Percentiles rank a stretch among this genome's conserved stretches.
These are phyloP conservation scores for Aspergillus pseudotamarii DNA, from an alignment of 2,329 filamentous ascomycete genomes.

Conservation along the genomic window DNA sequence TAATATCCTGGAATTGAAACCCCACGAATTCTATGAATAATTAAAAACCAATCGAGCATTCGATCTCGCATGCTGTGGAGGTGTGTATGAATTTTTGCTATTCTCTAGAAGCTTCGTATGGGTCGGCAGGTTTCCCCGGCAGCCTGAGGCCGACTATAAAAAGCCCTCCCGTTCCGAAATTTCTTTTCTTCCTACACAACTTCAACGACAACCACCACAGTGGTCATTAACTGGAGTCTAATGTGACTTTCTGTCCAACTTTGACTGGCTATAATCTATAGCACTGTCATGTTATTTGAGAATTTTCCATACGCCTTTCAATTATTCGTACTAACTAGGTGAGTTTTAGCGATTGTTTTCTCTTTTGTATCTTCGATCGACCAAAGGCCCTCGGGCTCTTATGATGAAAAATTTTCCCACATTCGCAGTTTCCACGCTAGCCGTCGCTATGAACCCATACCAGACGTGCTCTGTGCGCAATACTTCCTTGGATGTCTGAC, in stretches of 20 bases:
- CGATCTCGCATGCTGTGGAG: constrained; percentile 5
- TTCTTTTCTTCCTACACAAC: constrained; percentile 23
- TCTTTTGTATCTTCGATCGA: constrained; percentile 15
- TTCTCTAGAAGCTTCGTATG: constrained; percentile 34
- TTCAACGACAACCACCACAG: constrained; percentile 1
- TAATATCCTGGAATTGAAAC: background rate
- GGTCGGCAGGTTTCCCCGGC: constrained; percentile 33
- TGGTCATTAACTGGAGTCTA: constrained; percentile 2
- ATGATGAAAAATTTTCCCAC: constrained; percentile 48
- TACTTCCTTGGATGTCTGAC: constrained; percentile 45
- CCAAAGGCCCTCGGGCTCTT: constrained; percentile 28
- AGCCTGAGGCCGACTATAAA: constrained; percentile 39
- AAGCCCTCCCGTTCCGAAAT: constrained; percentile 26
- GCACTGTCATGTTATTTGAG: background rate
- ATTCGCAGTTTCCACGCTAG: constrained; percentile 48
- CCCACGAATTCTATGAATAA: background rate
- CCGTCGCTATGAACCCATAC: constrained; percentile 39
- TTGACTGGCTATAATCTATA: background rate
- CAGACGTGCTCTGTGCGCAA: constrained; percentile 39
- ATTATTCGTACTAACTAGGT: constrained; percentile 24
- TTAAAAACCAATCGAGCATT: background rate
- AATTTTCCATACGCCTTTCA: background rate
- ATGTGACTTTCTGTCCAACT: constrained; percentile 9
- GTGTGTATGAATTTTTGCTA: constrained; percentile 15
- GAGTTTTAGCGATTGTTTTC: constrained; percentile 21